These are phyloP conservation scores for Neoboletus magnificus DNA, from an alignment of 768 basidiomycete species.

Conservation along the genomic window DNA sequence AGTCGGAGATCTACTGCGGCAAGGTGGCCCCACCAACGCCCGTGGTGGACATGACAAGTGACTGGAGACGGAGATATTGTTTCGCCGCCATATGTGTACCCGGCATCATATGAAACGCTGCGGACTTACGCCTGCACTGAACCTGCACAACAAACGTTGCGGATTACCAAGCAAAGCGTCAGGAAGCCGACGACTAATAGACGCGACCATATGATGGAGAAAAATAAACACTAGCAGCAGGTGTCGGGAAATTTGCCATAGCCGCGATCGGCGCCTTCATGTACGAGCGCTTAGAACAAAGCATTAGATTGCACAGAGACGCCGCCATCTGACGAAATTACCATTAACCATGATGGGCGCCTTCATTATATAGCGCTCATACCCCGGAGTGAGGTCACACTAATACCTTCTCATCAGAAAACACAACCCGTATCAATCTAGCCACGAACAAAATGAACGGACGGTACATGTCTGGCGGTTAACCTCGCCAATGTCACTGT, in stretches of 20 bases:
- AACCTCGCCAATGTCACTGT: slow-evolving; percentile 13
- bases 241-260: neutral
- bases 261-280: neutral
- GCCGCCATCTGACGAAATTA: neutral
- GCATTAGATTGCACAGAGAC: neutral
- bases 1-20: no score
- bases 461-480: neutral
- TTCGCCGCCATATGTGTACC: neutral
- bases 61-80: neutral
- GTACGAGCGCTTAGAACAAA: neutral
- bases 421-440: neutral
- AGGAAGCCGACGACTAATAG: neutral
- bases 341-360: neutral
- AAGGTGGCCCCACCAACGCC: neutral
- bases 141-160: neutral
- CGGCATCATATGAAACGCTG: neutral
- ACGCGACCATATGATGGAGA: neutral
- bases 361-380: neutral
- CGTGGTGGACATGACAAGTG: neutral
- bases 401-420: slow-evolving; percentile 5
- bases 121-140: neutral
- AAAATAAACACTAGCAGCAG: neutral
- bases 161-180: neutral
- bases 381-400: neutral
- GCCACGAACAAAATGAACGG: neutral